Evolutionary conservation across 2,329 filamentous ascomycete species (phyloP), one percentile per base, ranked within the genome.

Genomic region (Arthroderma uncinatum): DNA sequence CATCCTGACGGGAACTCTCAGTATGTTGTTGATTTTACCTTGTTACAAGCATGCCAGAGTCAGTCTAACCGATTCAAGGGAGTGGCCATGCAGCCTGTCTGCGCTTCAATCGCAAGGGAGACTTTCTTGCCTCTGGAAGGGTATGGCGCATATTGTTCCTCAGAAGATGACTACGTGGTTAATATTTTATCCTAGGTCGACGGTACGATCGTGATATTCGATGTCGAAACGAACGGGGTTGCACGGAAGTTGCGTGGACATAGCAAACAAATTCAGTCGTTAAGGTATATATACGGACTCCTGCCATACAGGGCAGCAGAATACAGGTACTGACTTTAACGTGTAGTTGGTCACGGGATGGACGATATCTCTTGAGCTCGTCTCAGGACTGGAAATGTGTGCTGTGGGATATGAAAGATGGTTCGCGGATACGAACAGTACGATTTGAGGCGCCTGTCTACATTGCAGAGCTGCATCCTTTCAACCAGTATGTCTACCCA

Each of bases 381-480:
- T 95, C 90, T 47, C 89, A 96, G 70, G 93, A 95, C 67, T 97
- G 92, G 88, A 95, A 94, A 73, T 91, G 87, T 61, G 90, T 95
- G 54, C 79, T 98, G 0, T 98, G 93, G 93, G 93, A 98, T 71
- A 77, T 98, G 58, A 80, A 86, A 67, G 79, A 86, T 71, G 82
- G 84, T 67, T 78, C 78, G 62, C 78, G 87, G 59, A 77, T 91
- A 66, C 85, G 91, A 62, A 91, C 89, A 64, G 86, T 96, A 65
- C 87, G 90, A 63, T 95, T 98, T 67, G 85, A 92, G 63, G 89
- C 91, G 2, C 90, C 92, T 0, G 88, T 95, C 34, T 98, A 96
- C 74, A 95, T 94, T 64, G 94, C 92, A 2, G 93, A 98, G 73
- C 78, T 98, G 57, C 89, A 98, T 71, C 92, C 93, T 2, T 86